Evolutionary conservation across 2,329 filamentous ascomycete species (phyloP), one percentile per base, ranked within the genome.

Genomic region (Plenodomus biglobosus): DNA sequence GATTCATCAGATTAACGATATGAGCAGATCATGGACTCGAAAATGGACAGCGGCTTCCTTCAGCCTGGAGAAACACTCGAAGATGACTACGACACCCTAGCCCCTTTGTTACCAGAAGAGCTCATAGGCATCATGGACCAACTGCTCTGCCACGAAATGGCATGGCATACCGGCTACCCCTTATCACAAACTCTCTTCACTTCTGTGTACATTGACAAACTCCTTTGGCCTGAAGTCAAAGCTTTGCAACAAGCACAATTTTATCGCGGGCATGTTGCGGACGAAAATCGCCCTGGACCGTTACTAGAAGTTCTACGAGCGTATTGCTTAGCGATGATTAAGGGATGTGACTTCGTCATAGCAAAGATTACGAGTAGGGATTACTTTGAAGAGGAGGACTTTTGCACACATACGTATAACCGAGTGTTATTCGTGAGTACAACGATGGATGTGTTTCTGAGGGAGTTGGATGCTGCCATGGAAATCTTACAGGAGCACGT

Each of bases 331-430:
- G 89, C 85, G 0, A 73, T 96, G 48, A 77, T 96, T 49, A 96
- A 96, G 69, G 84, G 85, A 18, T 96, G 91, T 66, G 84, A 85
- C 53, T 84, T 85, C 59, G 88, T 95, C 11, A 89, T 94, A 53
- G 79, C 85, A 41, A 83, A 85, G 38, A 86, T 97, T 53, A 85
- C 84, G 44, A 80, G 80, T n/a, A 89, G 96, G 68, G 87, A 95
- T 59, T 96, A 87, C 67, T 97, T 92, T 62, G 94, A 99, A 86
- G 94, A 99, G 73, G 94, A 99, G 72, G 94, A 99, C 65, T 96
- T 99, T 67, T 90, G 95, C 17, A 92, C 90, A 6, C 91, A 95
- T 69, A 88, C 92, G 0, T 97, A 94, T 68, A 87, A 91, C 58
- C 83, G 92, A 32, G 84, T 83, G 11, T 76, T 99, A 1, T 78